Percentiles rank a stretch among this genome's conserved stretches.
Conservation (phyloP, 352 stramenopile species). For the Pythium chondricola region DNA sequence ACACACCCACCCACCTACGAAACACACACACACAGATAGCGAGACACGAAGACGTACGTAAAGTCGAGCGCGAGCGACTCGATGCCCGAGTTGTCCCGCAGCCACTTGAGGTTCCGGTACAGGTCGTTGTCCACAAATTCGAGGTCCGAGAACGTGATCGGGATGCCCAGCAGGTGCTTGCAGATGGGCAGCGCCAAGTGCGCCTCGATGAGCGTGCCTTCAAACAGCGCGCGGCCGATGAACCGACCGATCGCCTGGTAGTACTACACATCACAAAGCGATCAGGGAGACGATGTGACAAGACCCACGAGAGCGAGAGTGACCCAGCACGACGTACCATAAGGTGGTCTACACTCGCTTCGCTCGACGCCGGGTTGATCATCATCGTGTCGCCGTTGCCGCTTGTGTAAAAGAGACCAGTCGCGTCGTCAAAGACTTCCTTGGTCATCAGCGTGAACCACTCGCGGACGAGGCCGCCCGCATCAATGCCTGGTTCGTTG, state of each 20-base stretch:
- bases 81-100: conserved; percentile 71
- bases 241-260: conserved; percentile 87
- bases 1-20: neutral
- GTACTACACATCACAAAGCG: conserved; percentile 39
- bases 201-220: conserved; percentile 82
- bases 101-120: conserved; percentile 82
- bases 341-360: conserved; percentile 81
- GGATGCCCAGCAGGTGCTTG: conserved; percentile 87
- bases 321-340: conserved; percentile 40
- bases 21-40: neutral
- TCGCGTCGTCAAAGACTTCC: conserved; percentile 83
- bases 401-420: conserved; percentile 73
- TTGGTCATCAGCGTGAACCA: conserved; percentile 91
- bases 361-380: conserved; percentile 76
- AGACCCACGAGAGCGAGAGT: no score
- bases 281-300: no score
- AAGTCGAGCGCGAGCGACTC: conserved; percentile 80
- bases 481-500: conserved; percentile 88
- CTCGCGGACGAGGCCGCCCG: conserved; percentile 85
- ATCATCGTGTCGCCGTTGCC: conserved; percentile 74
- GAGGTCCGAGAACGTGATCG: conserved; percentile 88
- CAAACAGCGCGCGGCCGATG: conserved; percentile 82
- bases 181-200: conserved; percentile 81
- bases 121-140: conserved; percentile 88
- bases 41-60: conserved; percentile 37